Evolutionary conservation across 2,329 filamentous ascomycete species (phyloP).

Genomic region (Venturia carpophila): DNA sequence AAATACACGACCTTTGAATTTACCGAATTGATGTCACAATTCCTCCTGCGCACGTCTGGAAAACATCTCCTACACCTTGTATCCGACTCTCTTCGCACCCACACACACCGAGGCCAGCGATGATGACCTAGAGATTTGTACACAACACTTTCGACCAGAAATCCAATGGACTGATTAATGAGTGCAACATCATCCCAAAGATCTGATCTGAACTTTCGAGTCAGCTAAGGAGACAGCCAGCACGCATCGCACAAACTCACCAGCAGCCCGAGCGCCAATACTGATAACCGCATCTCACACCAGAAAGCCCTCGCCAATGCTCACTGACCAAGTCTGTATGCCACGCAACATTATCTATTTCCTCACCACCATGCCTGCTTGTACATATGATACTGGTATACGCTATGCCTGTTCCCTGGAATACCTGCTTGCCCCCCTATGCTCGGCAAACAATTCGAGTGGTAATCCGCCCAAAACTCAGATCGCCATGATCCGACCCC

Average conservation of each 20-base stretch:
- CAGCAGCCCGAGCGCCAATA: not conserved
- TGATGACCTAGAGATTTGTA: too few species aligned
- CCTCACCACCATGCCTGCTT: not conserved
- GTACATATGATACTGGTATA: conserved; percentile 8
- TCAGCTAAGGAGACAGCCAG: not conserved
- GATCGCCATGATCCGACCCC: not conserved
- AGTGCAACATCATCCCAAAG: not conserved
- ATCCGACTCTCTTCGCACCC: not conserved
- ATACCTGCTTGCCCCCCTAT: conserved; percentile 8
- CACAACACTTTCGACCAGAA: too few species aligned
- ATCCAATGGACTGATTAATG: not conserved
- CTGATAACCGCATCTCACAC: not conserved
- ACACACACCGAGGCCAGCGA: not conserved
- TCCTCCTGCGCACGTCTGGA: too few species aligned
- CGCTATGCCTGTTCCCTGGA: not conserved
- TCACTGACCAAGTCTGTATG: conserved; percentile 8
- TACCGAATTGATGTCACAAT: too few species aligned
- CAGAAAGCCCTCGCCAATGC: not conserved
- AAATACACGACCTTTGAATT: too few species aligned
- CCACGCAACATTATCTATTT: conserved; percentile 1
- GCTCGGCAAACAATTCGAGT: conserved; percentile 9
- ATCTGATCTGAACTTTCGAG: not conserved
- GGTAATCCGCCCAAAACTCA: not conserved
- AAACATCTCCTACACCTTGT: not conserved
- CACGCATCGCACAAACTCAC: not conserved